Evolutionary conservation across 306 rosid genomes (phyloP).

Genomic region (Acacia crassicarpa): DNA sequence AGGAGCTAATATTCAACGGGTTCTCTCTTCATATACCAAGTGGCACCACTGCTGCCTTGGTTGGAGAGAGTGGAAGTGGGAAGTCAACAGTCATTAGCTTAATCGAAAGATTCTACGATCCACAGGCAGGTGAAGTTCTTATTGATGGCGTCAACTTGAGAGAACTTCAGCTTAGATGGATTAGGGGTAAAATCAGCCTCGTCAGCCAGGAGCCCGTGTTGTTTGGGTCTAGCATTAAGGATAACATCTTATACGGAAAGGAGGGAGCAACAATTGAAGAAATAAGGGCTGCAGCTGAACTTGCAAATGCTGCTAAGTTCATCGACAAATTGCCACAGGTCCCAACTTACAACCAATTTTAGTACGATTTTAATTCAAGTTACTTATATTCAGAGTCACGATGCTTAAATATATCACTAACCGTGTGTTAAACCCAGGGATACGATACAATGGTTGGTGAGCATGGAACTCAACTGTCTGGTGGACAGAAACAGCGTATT

Average conservation of each 20-base stretch:
- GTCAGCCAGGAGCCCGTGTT: conserved; percentile 86
- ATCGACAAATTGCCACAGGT: conserved; percentile 81
- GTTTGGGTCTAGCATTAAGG: conserved; percentile 70
- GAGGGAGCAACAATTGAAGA: conserved; percentile 73
- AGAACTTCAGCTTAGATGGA: conserved; percentile 76
- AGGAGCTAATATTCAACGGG: conserved; percentile 66
- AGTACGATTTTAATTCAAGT: background rate
- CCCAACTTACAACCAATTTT: conserved; percentile 10
- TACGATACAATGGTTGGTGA: conserved; percentile 78
- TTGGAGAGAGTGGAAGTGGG: conserved; percentile 89
- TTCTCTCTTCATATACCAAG: conserved; percentile 61
- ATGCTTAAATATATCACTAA: conserved; percentile 4
- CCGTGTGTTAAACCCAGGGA: conserved; percentile 42
- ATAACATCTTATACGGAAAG: conserved; percentile 77
- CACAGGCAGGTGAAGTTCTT: conserved; percentile 67
- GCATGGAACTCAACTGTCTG: conserved; percentile 81
- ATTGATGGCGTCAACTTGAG: conserved; percentile 65
- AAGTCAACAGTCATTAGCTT: conserved; percentile 79
- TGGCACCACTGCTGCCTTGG: conserved; percentile 73
- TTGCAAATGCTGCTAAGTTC: conserved; percentile 77
- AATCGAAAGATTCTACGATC: conserved; percentile 81
- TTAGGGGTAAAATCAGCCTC: conserved; percentile 74
- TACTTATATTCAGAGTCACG: background rate
- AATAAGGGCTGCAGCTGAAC: conserved; percentile 64
- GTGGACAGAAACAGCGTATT: conserved; percentile 83